Base-by-base conservation (phyloP, 2,329 filamentous ascomycete species). In the Corynespora cassiicola region DNA sequence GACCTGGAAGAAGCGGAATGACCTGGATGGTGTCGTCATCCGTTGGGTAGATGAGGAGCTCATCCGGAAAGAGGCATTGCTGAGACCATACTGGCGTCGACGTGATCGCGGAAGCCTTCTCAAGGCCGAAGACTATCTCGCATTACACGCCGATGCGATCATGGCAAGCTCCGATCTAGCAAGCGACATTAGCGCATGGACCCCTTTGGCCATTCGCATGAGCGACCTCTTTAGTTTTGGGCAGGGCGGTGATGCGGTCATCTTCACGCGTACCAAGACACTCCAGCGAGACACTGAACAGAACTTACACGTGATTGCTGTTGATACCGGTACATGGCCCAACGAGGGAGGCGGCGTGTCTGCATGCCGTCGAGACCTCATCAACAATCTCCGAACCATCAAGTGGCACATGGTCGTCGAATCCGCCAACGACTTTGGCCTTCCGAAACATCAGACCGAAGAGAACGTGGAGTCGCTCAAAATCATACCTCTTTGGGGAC, bases 151-250 rank as follows among this genome's bases (percentile, higher is more conserved):
- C 3, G 75, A 79, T 53, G 68, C 74, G 2, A 69, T 78, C 43
- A 75, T 76, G 60, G 75, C 76, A 9, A 77, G 74, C 42, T 74
- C 73, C 4, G 76, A 78, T 51, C 56, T 79, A 17, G 74, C 76
- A 29, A 74, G 72, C 36, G 72, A 75, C 30, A 75, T 79, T 23
- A 76, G 74, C 39, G 73, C 74, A 16, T 79, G 76, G 76, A 77
- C 74, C 7, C 72, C 75, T 2, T 62, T 79, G 11, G 75, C 76
- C 2, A 70, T 76, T 37, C 76, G 76, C 29, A 70, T 76, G 34
- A 75, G 74, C 36, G 76, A 79, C 54, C 59, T 78, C 11, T 73
- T 75, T 53, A 76, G 70, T 42, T 78, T 78, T 36, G 75, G 76
- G 6, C 72, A 75, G 37, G 76, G 76, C n/a, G 76, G 76, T 15